Percentiles rank a stretch among this genome's conserved stretches.
Evolutionary conservation across 331 rosid species (phyloP).

Genomic region (Phaseolus coccineus): DNA sequence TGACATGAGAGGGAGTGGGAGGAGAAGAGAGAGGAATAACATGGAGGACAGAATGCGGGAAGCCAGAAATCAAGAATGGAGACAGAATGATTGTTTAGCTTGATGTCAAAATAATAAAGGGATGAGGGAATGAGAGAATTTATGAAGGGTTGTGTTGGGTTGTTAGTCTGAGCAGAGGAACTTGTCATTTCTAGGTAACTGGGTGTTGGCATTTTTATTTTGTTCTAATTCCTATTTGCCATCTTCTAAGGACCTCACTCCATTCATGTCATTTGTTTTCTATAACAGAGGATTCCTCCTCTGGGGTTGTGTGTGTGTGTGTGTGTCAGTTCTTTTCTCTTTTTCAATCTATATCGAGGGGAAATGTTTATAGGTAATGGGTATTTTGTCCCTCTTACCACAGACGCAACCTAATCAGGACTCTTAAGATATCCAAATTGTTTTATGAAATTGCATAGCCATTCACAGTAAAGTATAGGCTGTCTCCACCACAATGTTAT

Average conservation of each 20-base stretch:
- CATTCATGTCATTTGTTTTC: slow-evolving; percentile 9
- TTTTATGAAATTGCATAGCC: not conserved
- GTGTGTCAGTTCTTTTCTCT: no score
- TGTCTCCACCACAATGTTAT: not conserved
- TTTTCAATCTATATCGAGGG: not conserved
- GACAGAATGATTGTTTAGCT: not conserved
- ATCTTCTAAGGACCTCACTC: not conserved
- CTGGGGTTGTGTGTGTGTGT: not conserved
- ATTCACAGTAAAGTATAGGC: slow-evolving; percentile 2
- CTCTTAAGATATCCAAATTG: no score
- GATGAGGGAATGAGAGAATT: not conserved
- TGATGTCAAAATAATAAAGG: not conserved
- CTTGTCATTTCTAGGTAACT: not conserved
- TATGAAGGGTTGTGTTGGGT: not conserved
- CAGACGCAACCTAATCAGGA: no score
- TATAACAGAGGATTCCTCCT: not conserved
- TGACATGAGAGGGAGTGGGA: not conserved
- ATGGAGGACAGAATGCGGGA: not conserved
- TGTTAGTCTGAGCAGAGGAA: not conserved
- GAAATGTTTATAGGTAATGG: no score
- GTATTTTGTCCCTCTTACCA: no score
- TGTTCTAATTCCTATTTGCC: not conserved
- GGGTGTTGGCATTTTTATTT: not conserved
- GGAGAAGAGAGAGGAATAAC: not conserved
- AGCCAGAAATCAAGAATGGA: not conserved